Conservation (phyloP, 1,284 basidiomycete genomes). For the Anthracocystis panici-leucophaei region DNA sequence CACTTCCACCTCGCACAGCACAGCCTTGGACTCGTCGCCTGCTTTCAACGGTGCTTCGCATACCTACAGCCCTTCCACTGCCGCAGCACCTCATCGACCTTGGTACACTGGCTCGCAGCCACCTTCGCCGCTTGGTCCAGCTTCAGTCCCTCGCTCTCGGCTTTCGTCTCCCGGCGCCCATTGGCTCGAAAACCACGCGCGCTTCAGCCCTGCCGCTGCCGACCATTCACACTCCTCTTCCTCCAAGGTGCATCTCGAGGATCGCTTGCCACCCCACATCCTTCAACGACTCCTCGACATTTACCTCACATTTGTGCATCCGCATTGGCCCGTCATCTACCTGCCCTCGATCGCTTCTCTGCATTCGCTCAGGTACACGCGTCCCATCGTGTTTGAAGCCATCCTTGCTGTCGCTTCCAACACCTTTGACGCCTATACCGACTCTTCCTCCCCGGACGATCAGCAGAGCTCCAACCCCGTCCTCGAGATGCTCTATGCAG, state of each 20-base stretch:
- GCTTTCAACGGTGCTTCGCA: slow-evolving; percentile 21
- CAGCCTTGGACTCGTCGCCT: slow-evolving; percentile 14
- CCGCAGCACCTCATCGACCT: slow-evolving; percentile 22
- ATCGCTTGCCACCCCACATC: slow-evolving; percentile 35
- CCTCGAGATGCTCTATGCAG: slow-evolving; percentile 29
- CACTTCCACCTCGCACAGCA: slow-evolving; percentile 11
- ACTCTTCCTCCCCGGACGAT: slow-evolving; percentile 20
- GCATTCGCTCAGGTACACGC: slow-evolving; percentile 31
- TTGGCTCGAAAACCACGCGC: slow-evolving; percentile 28
- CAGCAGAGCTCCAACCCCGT: slow-evolving; percentile 19
- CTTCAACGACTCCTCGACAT: slow-evolving; percentile 43
- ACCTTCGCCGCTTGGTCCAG: slow-evolving; percentile 23
- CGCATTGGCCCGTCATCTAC: slow-evolving; percentile 59
- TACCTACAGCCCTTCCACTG: slow-evolving; percentile 25
- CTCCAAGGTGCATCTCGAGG: slow-evolving; percentile 21
- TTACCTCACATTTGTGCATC: slow-evolving; percentile 52
- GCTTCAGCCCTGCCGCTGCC: slow-evolving; percentile 18
- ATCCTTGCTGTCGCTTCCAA: slow-evolving; percentile 52
- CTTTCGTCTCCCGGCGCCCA: slow-evolving; percentile 27
- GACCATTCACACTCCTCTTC: slow-evolving; percentile 13
- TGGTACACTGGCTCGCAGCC: slow-evolving; percentile 39
- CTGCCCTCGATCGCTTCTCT: slow-evolving; percentile 51
- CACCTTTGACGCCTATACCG: slow-evolving; percentile 41
- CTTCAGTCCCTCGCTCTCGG: slow-evolving; percentile 26
- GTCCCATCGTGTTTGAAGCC: slow-evolving; percentile 52